Base-by-base conservation (phyloP, 768 basidiomycete species). In the Tylopilus sp. region DNA sequence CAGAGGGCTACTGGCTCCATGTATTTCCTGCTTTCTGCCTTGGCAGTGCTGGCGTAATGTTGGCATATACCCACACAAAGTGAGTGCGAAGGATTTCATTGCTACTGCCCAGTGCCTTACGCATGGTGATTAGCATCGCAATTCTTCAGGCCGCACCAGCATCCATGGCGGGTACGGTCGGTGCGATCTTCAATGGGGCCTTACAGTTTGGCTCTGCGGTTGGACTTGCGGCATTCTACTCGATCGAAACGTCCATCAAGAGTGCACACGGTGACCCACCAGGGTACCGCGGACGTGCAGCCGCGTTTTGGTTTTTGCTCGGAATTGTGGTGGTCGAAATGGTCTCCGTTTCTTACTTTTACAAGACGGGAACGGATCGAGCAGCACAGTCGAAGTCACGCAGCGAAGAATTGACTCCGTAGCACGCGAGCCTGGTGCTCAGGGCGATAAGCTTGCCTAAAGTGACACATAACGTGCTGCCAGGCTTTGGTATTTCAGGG, bases 101-200 rank as follows among this genome's bases (percentile, higher is more conserved):
- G 31, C 31, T 31, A 12, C 33, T 10, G 6, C 22, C 11, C 13
- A 38, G 21, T 48, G 22, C 22, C 4, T 47, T 21, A 17, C 11
- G 46, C 11, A 33, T 48, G 13, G 56, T 22, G 28, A 35, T 40
- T 6, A 81, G 77, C 57, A 76, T 82, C 41, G 77, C 78, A 13
- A 71, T 81, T 36, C 74, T 82, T 64, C 73, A 70, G 51, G 72
- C 72, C 33, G 73, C 72, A 5, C 79, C 79, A 6, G 51, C 75
- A 8, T 68, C 70, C n/a, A 74, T 78, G 59, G 71, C 79, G 4
- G 81, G 81, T 36, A 77, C 75, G 5, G 73, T 80, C 15, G 78
- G 78, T 18, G 81, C 81, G 15, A 75, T 83, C 36, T 79, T 80
- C 69, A 79, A 79, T 50, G 72, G 74, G 21, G 76, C 77, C 11